Conservation (phyloP, 352 stramenopile species). For the Globisporangium solare region DNA sequence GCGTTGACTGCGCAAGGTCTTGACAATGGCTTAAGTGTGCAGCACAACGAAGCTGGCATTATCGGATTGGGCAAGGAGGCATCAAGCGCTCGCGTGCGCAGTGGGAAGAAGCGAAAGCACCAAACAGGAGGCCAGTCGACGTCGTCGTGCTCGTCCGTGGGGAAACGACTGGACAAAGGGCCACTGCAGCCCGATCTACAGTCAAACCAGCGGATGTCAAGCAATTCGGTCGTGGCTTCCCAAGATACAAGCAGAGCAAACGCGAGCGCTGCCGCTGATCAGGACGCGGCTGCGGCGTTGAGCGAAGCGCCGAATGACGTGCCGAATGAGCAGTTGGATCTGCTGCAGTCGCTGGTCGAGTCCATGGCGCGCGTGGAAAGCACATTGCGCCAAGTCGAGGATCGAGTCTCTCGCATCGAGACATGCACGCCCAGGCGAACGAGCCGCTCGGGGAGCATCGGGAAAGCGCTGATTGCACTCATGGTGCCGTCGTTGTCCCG, state of each 20-base stretch:
- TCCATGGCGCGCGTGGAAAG: slow-evolving; percentile 11
- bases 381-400: slow-evolving; percentile 1
- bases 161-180: background rate
- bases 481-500: background rate
- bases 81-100: no score
- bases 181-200: background rate
- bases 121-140: background rate
- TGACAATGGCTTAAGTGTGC: background rate
- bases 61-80: background rate
- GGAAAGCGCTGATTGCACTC: slow-evolving; percentile 2
- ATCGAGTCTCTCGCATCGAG: background rate
- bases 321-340: background rate
- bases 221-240: no score
- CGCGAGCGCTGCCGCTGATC: background rate
- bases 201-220: background rate
- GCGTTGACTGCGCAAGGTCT: background rate
- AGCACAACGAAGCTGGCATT: background rate
- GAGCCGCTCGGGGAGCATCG: background rate
- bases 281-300: background rate
- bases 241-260: background rate
- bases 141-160: slow-evolving; percentile 7
- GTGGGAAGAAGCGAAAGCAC: background rate
- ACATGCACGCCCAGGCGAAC: background rate
- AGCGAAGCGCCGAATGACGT: background rate
- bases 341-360: slow-evolving; percentile 10